These are phyloP conservation scores for Aspergillus costaricaensis DNA, from an alignment of 2,329 filamentous ascomycete genomes.

Conservation along the genomic window DNA sequence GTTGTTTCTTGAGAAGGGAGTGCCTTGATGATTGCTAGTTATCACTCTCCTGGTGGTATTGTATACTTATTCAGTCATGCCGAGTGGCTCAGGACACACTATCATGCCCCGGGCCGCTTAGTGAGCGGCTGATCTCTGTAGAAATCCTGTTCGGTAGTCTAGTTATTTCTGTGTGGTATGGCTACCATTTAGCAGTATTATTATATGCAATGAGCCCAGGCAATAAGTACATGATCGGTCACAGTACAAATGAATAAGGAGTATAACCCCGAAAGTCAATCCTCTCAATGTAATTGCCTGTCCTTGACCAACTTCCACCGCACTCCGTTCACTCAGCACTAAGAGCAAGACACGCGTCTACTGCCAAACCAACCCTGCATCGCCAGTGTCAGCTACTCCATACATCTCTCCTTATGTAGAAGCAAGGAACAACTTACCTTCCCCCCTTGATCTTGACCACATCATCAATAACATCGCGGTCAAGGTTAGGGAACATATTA, in stretches of 20 bases:
- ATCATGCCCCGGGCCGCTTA: too few relatives aligned
- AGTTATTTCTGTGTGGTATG: neutral
- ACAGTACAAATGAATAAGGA: neutral
- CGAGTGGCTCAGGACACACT: too few relatives aligned
- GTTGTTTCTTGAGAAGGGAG: neutral
- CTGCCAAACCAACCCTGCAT: conserved; percentile 74
- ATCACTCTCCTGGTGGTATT: too few relatives aligned
- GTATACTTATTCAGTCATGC: too few relatives aligned
- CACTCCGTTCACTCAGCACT: conserved; percentile 43
- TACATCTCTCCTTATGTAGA: neutral
- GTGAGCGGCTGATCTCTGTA: too few relatives aligned
- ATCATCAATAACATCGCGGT: conserved; percentile 92
- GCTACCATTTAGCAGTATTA: neutral
- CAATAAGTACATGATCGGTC: conserved; percentile 10
- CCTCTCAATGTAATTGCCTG: neutral
- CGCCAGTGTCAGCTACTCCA: conserved; percentile 15
- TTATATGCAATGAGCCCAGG: conserved; percentile 5
- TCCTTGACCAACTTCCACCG: neutral
- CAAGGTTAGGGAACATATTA: conserved; percentile 95
- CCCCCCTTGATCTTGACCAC: conserved; percentile 96
- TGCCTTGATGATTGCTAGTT: neutral
- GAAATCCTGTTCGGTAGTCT: too few relatives aligned
- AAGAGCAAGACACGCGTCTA: conserved; percentile 79
- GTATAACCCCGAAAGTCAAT: neutral
- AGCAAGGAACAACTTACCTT: conserved; percentile 60